These are phyloP conservation scores for Lantana camara DNA, from an alignment of 257 asterid genomes.

Conservation along the genomic window DNA sequence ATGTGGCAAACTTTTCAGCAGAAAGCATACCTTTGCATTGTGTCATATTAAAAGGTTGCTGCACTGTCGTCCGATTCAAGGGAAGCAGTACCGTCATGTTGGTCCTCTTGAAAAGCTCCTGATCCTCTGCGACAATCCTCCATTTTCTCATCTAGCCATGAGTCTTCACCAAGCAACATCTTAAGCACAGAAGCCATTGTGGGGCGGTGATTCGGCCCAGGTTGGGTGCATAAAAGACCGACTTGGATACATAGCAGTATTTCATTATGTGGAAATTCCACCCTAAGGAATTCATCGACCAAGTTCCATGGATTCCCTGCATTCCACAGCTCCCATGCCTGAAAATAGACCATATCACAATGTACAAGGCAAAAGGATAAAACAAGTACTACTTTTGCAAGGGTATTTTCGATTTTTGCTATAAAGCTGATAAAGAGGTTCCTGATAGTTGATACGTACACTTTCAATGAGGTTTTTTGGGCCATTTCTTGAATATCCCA, in stretches of 20 bases:
- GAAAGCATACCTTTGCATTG: no score
- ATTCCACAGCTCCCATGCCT: conserved; percentile 21
- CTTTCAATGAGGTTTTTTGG: conserved; percentile 7
- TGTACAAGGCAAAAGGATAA: background rate
- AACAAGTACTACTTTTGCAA: background rate
- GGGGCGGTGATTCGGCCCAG: background rate
- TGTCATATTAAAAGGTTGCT: no score
- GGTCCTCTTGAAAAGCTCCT: no score
- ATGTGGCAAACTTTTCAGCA: no score
- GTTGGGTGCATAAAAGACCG: background rate
- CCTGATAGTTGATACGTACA: conserved; percentile 25
- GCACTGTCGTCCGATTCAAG: no score
- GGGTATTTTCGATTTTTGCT: background rate
- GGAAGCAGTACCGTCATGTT: no score
- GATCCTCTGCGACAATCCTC: no score
- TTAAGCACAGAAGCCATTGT: background rate
- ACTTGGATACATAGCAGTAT: conserved; percentile 21
- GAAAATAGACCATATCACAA: no score
- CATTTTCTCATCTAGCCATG: no score
- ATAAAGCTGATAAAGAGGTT: background rate
- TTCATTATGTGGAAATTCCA: conserved; percentile 34
- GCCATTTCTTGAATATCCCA: background rate
- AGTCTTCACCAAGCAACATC: background rate
- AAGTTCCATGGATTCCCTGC: conserved; percentile 15
- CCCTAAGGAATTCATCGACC: background rate